Evolutionary conservation across 2,329 filamentous ascomycete species (phyloP), one percentile per base, ranked within the genome.

Genomic region (Helotiales sp.): DNA sequence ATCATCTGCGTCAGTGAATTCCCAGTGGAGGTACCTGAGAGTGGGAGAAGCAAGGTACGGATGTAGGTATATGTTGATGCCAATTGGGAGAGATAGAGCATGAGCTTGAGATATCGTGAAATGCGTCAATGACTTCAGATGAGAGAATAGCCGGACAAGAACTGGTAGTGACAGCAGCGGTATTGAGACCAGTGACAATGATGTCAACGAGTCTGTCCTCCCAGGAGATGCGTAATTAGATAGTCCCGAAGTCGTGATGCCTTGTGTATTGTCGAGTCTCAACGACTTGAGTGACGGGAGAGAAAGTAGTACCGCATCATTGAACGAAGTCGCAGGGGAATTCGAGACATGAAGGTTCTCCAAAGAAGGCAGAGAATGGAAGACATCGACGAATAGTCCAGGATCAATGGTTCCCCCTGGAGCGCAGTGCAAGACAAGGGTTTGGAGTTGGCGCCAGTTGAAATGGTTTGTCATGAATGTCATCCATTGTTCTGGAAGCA

Each of bases 1-100:
- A 22, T 72, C 69, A 17, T 66, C 59, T 4, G 65, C 56, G 52
- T 65, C 64, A 6, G 63, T 27, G 25, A 90, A 80, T 65, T 88
- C 85, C 85, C 85, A 88, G 71, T 88, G 85, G 3, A 88, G 74
- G 51, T 74, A 77, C 24, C 72, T 72, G 5, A 88, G 69, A 8
- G 78, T 81, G 1, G 67, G 56, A 0, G 82, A 86, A 0, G 83
- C 83, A 8, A 88, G 76, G 64, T 87, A 87, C 0, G 85, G 85
- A 72, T 85, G 86, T 61, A 87, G 79, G 75, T 81, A 85, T 55
- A 87, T 79, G 54, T 81, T 80, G 30, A 79, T 77, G 53, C 80
- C 79, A 13, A 77, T 73, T 0, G 84, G 77, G 65, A 87, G 79
- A n/a, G 76, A 69, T 0, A 84, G 85, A 1, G 82, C 74, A 29